Evolutionary conservation across 2,329 filamentous ascomycete genomes (phyloP), one percentile per base, ranked within the genome.

Genomic region (Hortaea werneckii): DNA sequence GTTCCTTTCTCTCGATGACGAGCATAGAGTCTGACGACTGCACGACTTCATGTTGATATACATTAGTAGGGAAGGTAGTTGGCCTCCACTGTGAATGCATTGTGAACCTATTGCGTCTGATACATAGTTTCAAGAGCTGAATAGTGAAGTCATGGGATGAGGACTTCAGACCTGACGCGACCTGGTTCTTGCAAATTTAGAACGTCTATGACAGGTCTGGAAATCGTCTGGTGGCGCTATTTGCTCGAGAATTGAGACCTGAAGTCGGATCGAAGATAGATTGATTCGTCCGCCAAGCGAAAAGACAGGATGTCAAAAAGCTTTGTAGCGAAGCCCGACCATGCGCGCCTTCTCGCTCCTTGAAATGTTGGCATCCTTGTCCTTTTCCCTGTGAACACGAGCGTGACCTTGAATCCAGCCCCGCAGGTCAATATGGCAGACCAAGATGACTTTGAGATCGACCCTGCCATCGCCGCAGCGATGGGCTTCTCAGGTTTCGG

Each of bases 401-500:
- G 32, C 8, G 32, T n/a, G n/a, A 9, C 32, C 9, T 35, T 9
- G 2, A 35, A 2, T 2, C 32, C 8, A 35, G 32, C 9, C 32
- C 32, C 32, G 32, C 32, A 35, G 4, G 9, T 4, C 32, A 35
- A 9, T 4, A 55, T 56, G 50, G 51, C 53, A 40, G 46, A 50
- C 29, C 41, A 48, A 37, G 55, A 61, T n/a, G 56, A 57, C 26
- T 61, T 67, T 50, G 68, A 69, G n/a, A 58, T 67, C 13, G 71
- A 76, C 41, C 67, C 68, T 37, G 76, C 76, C 43, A 79, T 86
- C 62, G 80, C 80, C 20, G 75, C 77, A 37, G 74, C 77, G 40
- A 83, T 88, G 80, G 85, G 85, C 51, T 88, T 88, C 65, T 75
- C 80, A 6, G 75, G 77, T 47, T 89, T 89, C 59, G 83, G 83